Conservation (phyloP, 352 stramenopile genomes). For the Phytophthora idaei region DNA sequence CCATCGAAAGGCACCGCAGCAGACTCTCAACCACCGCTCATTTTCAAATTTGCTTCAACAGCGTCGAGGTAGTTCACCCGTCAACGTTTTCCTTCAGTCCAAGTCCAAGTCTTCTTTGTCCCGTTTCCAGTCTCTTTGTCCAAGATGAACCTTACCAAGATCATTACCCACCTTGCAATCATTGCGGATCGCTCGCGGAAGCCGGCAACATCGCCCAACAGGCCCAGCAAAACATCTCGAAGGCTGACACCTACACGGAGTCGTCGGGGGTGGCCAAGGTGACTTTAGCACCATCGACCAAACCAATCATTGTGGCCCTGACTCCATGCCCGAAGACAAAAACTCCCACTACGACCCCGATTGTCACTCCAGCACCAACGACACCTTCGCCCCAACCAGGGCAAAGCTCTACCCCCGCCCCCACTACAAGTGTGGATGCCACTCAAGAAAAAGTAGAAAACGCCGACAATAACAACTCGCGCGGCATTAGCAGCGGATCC, state of each 20-base stretch:
- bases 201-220: constrained; percentile 14
- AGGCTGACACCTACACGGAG: not conserved
- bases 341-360: not conserved
- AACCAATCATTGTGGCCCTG: not conserved
- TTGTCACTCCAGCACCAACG: not conserved
- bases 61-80: constrained; percentile 14
- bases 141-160: constrained; percentile 43
- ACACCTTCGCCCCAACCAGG: not conserved
- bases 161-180: constrained; percentile 36
- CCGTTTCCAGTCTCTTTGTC: constrained; percentile 18
- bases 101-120: constrained; percentile 15
- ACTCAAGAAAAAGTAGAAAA: not conserved
- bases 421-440: not conserved
- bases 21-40: not conserved
- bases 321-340: not conserved
- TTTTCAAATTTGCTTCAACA: constrained; percentile 26
- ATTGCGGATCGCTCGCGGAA: constrained; percentile 30
- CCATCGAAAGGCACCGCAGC: not conserved
- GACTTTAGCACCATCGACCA: not conserved
- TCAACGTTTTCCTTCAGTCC: constrained; percentile 23
- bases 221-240: constrained; percentile 8
- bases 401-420: not conserved
- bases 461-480: not conserved
- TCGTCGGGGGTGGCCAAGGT: not conserved
- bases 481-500: not conserved